Base-by-base conservation (phyloP, 306 rosid species). In the Chamaecrista fasciculata region DNA sequence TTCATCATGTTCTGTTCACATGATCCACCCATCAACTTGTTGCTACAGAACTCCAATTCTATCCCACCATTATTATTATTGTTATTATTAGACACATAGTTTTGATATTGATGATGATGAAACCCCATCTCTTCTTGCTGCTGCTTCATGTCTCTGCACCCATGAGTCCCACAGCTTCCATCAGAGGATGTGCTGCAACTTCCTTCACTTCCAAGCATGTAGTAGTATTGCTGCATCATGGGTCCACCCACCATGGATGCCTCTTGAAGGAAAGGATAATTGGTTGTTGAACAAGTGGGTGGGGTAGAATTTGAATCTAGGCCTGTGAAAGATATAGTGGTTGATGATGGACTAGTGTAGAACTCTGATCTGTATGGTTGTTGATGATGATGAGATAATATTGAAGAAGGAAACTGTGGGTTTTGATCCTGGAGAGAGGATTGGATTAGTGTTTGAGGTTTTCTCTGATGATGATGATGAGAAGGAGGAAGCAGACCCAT, bases 111-210 rank as follows among this genome's bases (percentile, higher is more conserved):
- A 51, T 33, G 34, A 5, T 62, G 77, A 49, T 58, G 78, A 51
- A 70, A 67, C 6, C 78, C 83, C 63, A 74, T 71, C 58, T 85
- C 91, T 29, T 84, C 89, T 72, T 84, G 90, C 59, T 85, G 85
- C 25, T 84, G 90, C 59, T 85, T 87, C 25, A 82, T 70, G 23
- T 74, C 81, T 36, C 36, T 33, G 36, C 36, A 28, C 33, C 33
- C 33, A 28, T 28, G 33, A 4, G 33, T 33, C 4, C 76, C 78
- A 70, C 85, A 83, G 72, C 97, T 87, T 5, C 96, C 95, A 71
- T 85, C 97, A 21, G 96, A 89, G 9, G 96, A 92, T 31, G 66
- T 60, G 44, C 86, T 85, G 72, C 88, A 86, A 69, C 96, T 92
- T 77, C 89, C 91, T 80, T 87, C 87, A 75, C 92, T 86, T 67